Evolutionary conservation across 2,329 filamentous ascomycete species (phyloP).

Genomic region (Xylaria sp.): DNA sequence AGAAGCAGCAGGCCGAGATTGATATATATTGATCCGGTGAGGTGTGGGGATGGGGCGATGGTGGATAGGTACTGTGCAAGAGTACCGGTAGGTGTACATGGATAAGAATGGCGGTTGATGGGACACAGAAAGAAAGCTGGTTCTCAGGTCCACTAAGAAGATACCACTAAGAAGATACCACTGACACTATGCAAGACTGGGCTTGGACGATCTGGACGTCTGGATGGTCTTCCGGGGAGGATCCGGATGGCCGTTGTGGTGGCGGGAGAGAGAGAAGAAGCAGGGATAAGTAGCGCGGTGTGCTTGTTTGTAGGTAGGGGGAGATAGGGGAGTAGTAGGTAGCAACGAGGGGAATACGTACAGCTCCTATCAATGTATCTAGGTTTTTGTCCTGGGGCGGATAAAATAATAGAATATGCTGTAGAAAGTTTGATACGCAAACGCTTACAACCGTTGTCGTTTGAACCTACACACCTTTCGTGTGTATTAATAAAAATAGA

Average conservation of each 20-base stretch:
- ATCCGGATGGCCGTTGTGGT: not conserved
- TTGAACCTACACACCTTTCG: not conserved
- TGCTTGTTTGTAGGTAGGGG: too few relatives aligned
- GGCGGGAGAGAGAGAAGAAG: slow-evolving; percentile 4
- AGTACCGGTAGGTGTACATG: too few relatives aligned
- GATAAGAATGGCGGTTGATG: too few relatives aligned
- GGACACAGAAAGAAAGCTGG: too few relatives aligned
- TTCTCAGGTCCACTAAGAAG: too few relatives aligned
- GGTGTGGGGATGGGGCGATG: slow-evolving; percentile 20
- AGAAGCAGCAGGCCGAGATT: slow-evolving; percentile 23
- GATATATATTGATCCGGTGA: slow-evolving; percentile 34
- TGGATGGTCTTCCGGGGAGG: not conserved
- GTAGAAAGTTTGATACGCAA: not conserved
- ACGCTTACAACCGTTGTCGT: not conserved
- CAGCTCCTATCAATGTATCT: not conserved
- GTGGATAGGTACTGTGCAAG: slow-evolving; percentile 13
- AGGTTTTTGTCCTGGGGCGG: not conserved
- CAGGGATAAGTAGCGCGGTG: not conserved
- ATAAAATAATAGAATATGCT: not conserved
- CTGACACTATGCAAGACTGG: not conserved
- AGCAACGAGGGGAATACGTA: slow-evolving; percentile 1
- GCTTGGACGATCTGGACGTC: not conserved
- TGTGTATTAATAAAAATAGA: not conserved
- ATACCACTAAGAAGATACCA: too few relatives aligned
- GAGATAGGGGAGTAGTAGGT: not conserved